phyloP scores from a whole-genome alignment of 2,329 filamentous ascomycete genomes.

The Aureobasidium uvarum region DNA sequence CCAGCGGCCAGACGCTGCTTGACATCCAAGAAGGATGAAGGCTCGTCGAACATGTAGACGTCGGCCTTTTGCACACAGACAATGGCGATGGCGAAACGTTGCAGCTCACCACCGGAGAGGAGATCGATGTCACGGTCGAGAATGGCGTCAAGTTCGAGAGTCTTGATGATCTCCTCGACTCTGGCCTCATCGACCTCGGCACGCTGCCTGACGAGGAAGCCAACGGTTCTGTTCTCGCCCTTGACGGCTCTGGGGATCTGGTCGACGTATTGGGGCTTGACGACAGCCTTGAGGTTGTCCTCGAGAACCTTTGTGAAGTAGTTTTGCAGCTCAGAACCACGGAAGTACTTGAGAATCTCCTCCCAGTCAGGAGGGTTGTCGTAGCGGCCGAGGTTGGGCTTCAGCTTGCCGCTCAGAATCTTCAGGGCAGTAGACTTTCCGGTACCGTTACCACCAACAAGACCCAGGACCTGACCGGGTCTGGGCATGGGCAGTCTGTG shows the following conservation, averaged over 20 bases:
- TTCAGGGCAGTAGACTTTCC: conserved; percentile 99
- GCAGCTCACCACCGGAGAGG: conserved; percentile 95
- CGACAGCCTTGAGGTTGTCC: conserved; percentile 94
- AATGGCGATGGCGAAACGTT: conserved; percentile 94
- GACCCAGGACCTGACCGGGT: conserved; percentile 89
- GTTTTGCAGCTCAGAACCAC: conserved; percentile 96
- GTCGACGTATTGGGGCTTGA: conserved; percentile 99
- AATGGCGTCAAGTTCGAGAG: conserved; percentile 82
- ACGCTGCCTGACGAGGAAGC: conserved; percentile 72
- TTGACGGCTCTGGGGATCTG: conserved; percentile 94
- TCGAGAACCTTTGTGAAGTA: conserved; percentile 99
- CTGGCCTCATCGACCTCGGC: conserved; percentile 68
- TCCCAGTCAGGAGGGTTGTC: conserved; percentile 99
- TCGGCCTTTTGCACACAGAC: conserved; percentile 96
- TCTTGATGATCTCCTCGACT: conserved; percentile 73
- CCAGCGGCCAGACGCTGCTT: conserved; percentile 96
- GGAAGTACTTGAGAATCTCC: conserved; percentile 97
- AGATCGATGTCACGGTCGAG: conserved; percentile 86
- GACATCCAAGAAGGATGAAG: conserved; percentile 97
- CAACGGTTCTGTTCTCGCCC: conserved; percentile 70
- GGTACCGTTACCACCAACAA: conserved; percentile 99
- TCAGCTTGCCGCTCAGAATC: conserved; percentile 96
- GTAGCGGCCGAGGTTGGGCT: conserved; percentile 92
- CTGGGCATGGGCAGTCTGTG: conserved; percentile 94
- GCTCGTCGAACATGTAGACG: conserved; percentile 99